These are phyloP conservation scores for Auricularia sp. DNA, from an alignment of 768 basidiomycete genomes.

Conservation along the genomic window DNA sequence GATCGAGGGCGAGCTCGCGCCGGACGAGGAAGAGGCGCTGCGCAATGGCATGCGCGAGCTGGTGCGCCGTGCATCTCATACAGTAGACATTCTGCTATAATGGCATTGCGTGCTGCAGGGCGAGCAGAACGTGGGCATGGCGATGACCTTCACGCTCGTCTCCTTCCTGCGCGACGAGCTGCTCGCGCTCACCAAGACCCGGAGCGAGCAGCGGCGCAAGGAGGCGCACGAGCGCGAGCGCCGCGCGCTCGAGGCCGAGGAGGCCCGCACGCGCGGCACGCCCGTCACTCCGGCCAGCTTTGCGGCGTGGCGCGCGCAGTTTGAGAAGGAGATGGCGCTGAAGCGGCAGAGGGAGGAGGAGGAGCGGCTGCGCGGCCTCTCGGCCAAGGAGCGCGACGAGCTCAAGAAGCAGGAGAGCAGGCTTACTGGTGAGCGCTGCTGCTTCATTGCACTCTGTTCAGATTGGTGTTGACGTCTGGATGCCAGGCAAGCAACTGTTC, in stretches of 20 bases:
- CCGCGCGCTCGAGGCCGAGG: constrained; percentile 72
- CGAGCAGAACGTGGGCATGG: constrained; percentile 84
- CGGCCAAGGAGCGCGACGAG: constrained; percentile 80
- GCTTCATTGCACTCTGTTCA: constrained; percentile 1
- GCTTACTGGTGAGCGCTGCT: constrained; percentile 46
- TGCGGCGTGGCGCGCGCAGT: constrained; percentile 66
- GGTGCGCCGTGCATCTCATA: constrained; percentile 32
- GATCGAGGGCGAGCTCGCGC: constrained; percentile 43
- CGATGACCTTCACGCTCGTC: constrained; percentile 94
- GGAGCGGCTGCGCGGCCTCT: constrained; percentile 57
- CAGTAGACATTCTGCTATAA: neutral
- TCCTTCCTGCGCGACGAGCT: constrained; percentile 76
- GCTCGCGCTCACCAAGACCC: constrained; percentile 46
- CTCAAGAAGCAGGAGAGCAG: constrained; percentile 52
- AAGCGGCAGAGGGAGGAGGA: constrained; percentile 66
- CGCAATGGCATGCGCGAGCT: constrained; percentile 46
- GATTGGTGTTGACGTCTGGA: constrained; percentile 3
- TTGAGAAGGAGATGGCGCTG: constrained; percentile 54
- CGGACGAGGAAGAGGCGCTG: constrained; percentile 41
- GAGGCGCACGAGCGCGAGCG: constrained; percentile 68
- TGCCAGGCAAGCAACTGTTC: constrained; percentile 81
- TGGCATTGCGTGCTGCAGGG: constrained; percentile 33
- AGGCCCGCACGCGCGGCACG: constrained; percentile 83
- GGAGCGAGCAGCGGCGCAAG: constrained; percentile 43
- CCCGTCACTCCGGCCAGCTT: constrained; percentile 79